phyloP scores from a whole-genome alignment of 805 yeast genomes.

The Citeromyces nyonsensis region DNA sequence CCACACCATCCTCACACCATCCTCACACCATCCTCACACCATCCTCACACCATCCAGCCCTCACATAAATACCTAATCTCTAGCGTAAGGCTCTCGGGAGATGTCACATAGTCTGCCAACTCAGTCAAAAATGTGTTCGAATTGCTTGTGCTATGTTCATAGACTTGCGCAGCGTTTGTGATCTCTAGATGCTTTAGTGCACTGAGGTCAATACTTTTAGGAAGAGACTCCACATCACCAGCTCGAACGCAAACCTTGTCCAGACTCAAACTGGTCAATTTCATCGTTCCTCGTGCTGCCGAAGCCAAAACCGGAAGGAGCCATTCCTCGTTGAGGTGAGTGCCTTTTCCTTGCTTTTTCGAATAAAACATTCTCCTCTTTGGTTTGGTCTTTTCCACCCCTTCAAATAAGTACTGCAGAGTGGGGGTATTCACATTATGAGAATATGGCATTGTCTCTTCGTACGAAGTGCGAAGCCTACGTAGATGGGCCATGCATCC shows the following conservation, averaged over 20 bases:
- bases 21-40: too few species aligned
- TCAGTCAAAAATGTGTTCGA: too few species aligned
- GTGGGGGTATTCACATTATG: background rate
- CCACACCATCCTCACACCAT: too few species aligned
- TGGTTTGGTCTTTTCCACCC: background rate
- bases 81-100: too few species aligned
- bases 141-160: too few species aligned
- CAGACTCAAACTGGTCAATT: conserved; percentile 2
- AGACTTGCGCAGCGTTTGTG: conserved; percentile 2
- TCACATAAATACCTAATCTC: too few species aligned
- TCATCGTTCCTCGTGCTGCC: too few species aligned
- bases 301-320: background rate
- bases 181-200: conserved; percentile 3
- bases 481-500: conserved; percentile 2
- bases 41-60: too few species aligned
- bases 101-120: too few species aligned
- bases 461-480: background rate
- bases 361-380: background rate
- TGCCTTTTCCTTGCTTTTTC: background rate
- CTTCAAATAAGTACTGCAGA: background rate
- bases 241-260: conserved; percentile 1
- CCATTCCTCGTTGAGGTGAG: background rate
- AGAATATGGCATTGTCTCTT: background rate
- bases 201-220: background rate
- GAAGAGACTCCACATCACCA: conserved; percentile 1